Base-by-base conservation (phyloP, 306 rosid genomes). In the Biancaea sappan region DNA sequence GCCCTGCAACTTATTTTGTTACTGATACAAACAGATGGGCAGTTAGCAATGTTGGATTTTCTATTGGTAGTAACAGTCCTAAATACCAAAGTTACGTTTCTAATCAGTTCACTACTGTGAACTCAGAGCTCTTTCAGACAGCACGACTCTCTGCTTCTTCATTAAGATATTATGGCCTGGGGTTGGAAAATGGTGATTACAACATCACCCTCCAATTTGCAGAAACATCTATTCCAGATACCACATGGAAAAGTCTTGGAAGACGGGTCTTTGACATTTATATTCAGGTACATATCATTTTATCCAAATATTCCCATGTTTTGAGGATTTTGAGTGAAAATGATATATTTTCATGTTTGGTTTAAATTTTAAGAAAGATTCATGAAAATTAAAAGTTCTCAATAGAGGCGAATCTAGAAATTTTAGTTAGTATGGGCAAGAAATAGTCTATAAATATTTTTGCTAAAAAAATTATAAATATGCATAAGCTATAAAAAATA, bases 61-160 rank as follows among this genome's bases (percentile, higher is more conserved):
- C 84, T 63, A 76, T 81, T 0, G 83, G 79, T 14, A 65, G 0
- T 59, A 81, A 0, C 44, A 74, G 78, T 66, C 73, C 82, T 73
- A 4, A 0, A 8, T 90, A 18, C 76, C 74, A 21, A 22, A 74
- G 73, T 44, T 69, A 0, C 41, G 83, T 82, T 1, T 3, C 69
- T 64, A 75, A 81, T 60, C 91, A 83, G 70, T 80, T 88, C 80
- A 60, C 79, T 47, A 73, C 91, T 61, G 9, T 84, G 58, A 72
- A 87, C 51, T 0, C 92, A 0, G 94, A 82, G 77, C 79, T 90
- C 59, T 90, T 87, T 47, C 94, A 92, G 80, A 85, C 92, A 34
- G 84, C 86, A 13, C 80, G 98, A 15, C 44, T 90, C 47, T 90
- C 98, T 61, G 78, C 96, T 75, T 92, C 96, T 34, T 92, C 98